These are phyloP conservation scores for Moesziomyces aphidis DNA, from an alignment of 1,284 basidiomycete species.

Conservation along the genomic window DNA sequence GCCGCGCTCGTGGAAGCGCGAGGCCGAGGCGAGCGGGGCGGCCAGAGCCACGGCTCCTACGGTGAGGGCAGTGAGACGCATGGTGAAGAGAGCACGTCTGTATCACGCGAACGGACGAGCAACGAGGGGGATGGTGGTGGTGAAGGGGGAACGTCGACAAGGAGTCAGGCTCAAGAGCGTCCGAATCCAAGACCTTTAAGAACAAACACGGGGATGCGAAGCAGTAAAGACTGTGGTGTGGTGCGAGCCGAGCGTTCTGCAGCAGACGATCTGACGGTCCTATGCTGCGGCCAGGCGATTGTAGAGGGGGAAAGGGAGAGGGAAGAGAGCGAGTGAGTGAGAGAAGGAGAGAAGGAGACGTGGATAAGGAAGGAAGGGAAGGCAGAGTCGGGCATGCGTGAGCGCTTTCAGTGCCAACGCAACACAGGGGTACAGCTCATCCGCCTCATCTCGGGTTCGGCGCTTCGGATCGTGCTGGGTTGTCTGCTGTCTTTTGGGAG, in stretches of 20 bases:
- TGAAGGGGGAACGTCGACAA: not conserved
- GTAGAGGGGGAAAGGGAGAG: slow-evolving; percentile 1
- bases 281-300: not conserved
- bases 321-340: not conserved
- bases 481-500: not conserved
- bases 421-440: not conserved
- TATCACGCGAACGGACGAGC: not conserved
- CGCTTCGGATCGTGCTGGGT: too few relatives aligned
- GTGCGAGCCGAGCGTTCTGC: slow-evolving; percentile 16
- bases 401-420: not conserved
- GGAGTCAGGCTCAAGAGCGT: not conserved
- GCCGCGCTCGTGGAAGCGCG: slow-evolving; percentile 28
- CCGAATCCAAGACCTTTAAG: slow-evolving; percentile 4
- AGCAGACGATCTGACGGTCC: not conserved
- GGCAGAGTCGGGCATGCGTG: slow-evolving; percentile 1
- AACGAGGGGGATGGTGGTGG: not conserved
- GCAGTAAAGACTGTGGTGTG: slow-evolving; percentile 42
- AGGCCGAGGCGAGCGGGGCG: slow-evolving; percentile 35
- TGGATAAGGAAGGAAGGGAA: not conserved
- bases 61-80: slow-evolving; percentile 41
- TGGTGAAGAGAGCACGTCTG: slow-evolving; percentile 9
- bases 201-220: not conserved
- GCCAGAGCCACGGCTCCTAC: slow-evolving; percentile 45
- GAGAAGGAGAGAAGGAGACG: not conserved
- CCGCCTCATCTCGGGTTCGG: too few relatives aligned